Evolutionary conservation across 768 basidiomycete genomes (phyloP), one percentile per base, ranked within the genome.

Genomic region (Hydnum rufescens): DNA sequence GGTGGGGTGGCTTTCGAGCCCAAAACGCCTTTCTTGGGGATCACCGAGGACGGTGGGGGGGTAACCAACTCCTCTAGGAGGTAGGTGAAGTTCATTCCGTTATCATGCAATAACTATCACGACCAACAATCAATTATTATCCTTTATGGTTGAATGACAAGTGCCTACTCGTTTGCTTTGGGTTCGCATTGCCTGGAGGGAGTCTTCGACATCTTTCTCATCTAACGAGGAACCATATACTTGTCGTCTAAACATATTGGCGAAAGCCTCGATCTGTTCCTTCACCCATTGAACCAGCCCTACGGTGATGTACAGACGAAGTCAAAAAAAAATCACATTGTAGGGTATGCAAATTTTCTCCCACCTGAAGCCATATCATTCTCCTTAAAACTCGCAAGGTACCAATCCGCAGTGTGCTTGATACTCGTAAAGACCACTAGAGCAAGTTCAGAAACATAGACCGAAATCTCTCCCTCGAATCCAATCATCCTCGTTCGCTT

Each of bases 361-460:
- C 57, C 59, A 93, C 93, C 75, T 54, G 88, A 92, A 0, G 93
- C 82, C 56, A 86, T 85, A 58, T 89, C 80, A 62, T 95, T 90
- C 65, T 96, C 95, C 64, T 82, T 85, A 66, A 95, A 99, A 53
- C 88, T 90, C 0, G 82, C 80, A 58, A 96, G 70, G 65, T 87
- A 99, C 95, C 95, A 99, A 66, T 99, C 93, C 13, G 87, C 87
- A 1, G 92, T 95, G 61, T 97, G 88, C 63, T 95, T 92, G 63
- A 99, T 83, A 1, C 86, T 80, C 0, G 90, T 95, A 60, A 97
- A 97, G 54, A 81, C 77, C 0, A 97, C 85, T 39, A 90, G 71
- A 2, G 88, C 77, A 31, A 97, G 70, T 60, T 96, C 87, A 31
- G 77, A 80, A 47, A 97, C 74, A 60, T 93, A 97, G 48, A 80